These are phyloP conservation scores for Osmozyma mogii DNA, from an alignment of 805 yeast species.

Conservation along the genomic window DNA sequence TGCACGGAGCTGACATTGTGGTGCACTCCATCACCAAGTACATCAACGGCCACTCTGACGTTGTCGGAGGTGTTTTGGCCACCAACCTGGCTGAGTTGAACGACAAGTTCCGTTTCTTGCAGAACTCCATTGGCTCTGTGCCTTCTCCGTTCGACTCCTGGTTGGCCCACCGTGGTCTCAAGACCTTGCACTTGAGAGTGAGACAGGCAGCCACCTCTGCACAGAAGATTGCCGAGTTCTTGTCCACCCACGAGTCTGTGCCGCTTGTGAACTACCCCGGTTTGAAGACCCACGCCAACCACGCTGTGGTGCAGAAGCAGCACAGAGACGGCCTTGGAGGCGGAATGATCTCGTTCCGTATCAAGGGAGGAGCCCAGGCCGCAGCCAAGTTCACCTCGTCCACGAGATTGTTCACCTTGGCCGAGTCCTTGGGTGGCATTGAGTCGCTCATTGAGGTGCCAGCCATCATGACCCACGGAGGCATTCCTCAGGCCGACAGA, in stretches of 20 bases:
- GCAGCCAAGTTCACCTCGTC: constrained; percentile 67
- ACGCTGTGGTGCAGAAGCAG: constrained; percentile 59
- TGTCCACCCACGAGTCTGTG: constrained; percentile 45
- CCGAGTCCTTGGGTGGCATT: constrained; percentile 87
- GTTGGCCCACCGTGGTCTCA: constrained; percentile 89
- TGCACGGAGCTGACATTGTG: constrained; percentile 78
- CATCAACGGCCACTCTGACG: constrained; percentile 89
- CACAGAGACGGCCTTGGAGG: constrained; percentile 85
- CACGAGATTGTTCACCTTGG: constrained; percentile 73
- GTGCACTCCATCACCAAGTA: constrained; percentile 87
- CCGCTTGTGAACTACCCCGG: constrained; percentile 79
- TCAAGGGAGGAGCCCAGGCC: constrained; percentile 71
- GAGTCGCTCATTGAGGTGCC: constrained; percentile 84
- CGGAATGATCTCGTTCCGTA: constrained; percentile 85
- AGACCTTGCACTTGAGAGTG: constrained; percentile 76
- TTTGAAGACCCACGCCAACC: constrained; percentile 54
- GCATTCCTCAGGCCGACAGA: constrained; percentile 72
- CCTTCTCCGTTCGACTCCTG: constrained; percentile 89
- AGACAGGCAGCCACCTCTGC: constrained; percentile 64
- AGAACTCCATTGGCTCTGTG: constrained; percentile 82
- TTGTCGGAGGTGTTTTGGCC: constrained; percentile 77
- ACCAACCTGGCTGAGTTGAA: constrained; percentile 54
- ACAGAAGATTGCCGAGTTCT: constrained; percentile 57
- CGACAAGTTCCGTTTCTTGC: constrained; percentile 65
- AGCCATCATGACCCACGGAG: constrained; percentile 88